Percentiles rank a stretch among this genome's conserved stretches.
Evolutionary conservation across 305 asterid genomes (phyloP).

Genomic region (Fraxinus floribunda): DNA sequence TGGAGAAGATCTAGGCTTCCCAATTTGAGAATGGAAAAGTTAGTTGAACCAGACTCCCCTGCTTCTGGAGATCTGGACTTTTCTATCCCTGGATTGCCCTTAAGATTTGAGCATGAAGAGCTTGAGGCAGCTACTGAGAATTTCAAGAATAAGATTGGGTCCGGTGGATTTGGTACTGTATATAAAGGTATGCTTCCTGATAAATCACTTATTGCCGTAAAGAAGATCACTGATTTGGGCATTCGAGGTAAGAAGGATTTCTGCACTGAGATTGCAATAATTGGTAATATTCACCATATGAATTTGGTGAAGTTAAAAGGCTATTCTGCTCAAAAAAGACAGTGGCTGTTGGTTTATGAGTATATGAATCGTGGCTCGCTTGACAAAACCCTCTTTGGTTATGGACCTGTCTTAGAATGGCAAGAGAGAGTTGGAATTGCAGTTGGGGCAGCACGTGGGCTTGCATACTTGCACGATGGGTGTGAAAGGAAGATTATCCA

Average conservation of each 20-base stretch:
- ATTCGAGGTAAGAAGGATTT: conserved; percentile 49
- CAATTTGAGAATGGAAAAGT: background rate
- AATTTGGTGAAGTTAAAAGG: conserved; percentile 60
- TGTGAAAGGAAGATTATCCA: conserved; percentile 61
- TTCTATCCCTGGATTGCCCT: conserved; percentile 50
- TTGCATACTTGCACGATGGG: conserved; percentile 51
- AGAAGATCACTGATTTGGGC: conserved; percentile 43
- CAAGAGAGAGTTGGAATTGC: conserved; percentile 46
- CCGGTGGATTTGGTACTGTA: conserved; percentile 68
- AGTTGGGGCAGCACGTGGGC: conserved; percentile 58
- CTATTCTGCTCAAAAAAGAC: conserved; percentile 45
- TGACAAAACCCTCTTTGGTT: conserved; percentile 47
- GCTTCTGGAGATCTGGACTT: conserved; percentile 32
- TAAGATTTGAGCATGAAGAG: conserved; percentile 40
- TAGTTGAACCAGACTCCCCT: background rate
- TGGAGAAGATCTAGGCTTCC: conserved; percentile 25
- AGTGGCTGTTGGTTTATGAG: conserved; percentile 58
- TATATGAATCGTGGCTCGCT: conserved; percentile 62
- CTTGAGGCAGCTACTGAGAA: conserved; percentile 43
- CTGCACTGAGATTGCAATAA: conserved; percentile 52
- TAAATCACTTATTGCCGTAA: conserved; percentile 51
- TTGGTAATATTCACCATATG: conserved; percentile 58
- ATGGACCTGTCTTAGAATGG: conserved; percentile 55
- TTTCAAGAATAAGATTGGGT: conserved; percentile 47
- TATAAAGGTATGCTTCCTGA: conserved; percentile 50